Percentiles rank a stretch among this genome's conserved stretches.
Conservation (phyloP, 2,329 filamentous ascomycete species). For the Fusarium guadeloupense region DNA sequence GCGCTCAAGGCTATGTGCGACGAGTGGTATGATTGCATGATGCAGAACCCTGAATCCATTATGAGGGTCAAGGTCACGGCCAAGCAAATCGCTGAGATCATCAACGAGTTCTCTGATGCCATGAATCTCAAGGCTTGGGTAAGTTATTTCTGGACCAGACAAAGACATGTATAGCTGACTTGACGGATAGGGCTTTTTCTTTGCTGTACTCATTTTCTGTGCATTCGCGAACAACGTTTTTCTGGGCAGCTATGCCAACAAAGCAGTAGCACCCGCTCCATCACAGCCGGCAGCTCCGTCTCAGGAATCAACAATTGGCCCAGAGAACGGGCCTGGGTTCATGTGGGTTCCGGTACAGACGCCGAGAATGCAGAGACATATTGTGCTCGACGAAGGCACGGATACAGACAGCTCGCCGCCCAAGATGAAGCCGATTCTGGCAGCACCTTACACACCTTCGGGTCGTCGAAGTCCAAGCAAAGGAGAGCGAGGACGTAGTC, state of each 20-base stretch:
- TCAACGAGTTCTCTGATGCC: constrained; percentile 91
- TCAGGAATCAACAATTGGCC: constrained; percentile 41
- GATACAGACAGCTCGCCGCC: constrained; percentile 63
- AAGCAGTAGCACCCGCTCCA: constrained; percentile 41
- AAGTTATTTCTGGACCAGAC: constrained; percentile 38
- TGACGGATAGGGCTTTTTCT: constrained; percentile 57
- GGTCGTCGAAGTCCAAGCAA: constrained; percentile 60
- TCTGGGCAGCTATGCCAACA: constrained; percentile 50
- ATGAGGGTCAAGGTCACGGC: constrained; percentile 84
- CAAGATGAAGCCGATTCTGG: constrained; percentile 52
- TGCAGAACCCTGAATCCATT: constrained; percentile 79
- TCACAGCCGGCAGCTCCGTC: constrained; percentile 30
- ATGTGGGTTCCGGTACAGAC: constrained; percentile 63
- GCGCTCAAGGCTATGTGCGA: constrained; percentile 78
- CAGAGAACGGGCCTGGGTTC: constrained; percentile 53
- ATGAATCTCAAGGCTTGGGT: constrained; percentile 83
- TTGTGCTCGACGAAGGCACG: constrained; percentile 56
- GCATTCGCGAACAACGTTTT: constrained; percentile 62
- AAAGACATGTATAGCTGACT: constrained; percentile 17
- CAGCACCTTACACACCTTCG: constrained; percentile 58
- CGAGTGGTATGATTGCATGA: constrained; percentile 89
- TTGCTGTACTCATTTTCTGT: constrained; percentile 58
- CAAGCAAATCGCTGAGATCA: constrained; percentile 88
- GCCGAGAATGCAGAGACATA: constrained; percentile 55
- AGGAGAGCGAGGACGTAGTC: constrained; percentile 58